These are phyloP conservation scores for Maudiozyma saulgeensis DNA, from an alignment of 805 yeast species.

Conservation along the genomic window DNA sequence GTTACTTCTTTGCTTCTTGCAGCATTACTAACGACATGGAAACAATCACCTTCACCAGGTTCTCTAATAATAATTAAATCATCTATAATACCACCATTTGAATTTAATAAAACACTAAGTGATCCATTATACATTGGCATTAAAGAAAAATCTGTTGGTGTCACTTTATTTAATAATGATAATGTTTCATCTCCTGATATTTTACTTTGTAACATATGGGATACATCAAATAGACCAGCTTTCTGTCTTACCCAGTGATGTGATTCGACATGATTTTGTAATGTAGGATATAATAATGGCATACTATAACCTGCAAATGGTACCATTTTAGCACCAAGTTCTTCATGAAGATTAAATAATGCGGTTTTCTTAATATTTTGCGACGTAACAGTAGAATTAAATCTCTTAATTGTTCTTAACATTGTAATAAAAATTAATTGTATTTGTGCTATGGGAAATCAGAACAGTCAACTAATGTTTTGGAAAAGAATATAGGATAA, in stretches of 20 bases:
- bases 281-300: conserved; percentile 76
- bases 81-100: conserved; percentile 84
- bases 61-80: conserved; percentile 85
- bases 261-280: conserved; percentile 83
- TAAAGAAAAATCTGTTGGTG: conserved; percentile 75
- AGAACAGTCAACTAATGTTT: too few relatives aligned
- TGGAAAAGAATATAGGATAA: too few relatives aligned
- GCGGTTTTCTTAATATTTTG: conserved; percentile 53
- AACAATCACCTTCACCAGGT: conserved; percentile 42
- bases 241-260: conserved; percentile 87
- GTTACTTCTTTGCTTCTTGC: conserved; percentile 83
- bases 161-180: conserved; percentile 60
- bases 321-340: conserved; percentile 80
- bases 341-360: conserved; percentile 66
- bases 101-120: conserved; percentile 62
- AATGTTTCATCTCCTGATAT: conserved; percentile 61
- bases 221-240: conserved; percentile 91
- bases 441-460: too few relatives aligned
- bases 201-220: conserved; percentile 93
- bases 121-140: conserved; percentile 55
- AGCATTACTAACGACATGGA: conserved; percentile 90
- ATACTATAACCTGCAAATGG: conserved; percentile 94
- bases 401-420: conserved; percentile 15
- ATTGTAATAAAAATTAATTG: neutral
- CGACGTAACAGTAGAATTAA: conserved; percentile 30